Evolutionary conservation across 345 rosid genomes (phyloP).

Genomic region (Eucalyptus viminalis): DNA sequence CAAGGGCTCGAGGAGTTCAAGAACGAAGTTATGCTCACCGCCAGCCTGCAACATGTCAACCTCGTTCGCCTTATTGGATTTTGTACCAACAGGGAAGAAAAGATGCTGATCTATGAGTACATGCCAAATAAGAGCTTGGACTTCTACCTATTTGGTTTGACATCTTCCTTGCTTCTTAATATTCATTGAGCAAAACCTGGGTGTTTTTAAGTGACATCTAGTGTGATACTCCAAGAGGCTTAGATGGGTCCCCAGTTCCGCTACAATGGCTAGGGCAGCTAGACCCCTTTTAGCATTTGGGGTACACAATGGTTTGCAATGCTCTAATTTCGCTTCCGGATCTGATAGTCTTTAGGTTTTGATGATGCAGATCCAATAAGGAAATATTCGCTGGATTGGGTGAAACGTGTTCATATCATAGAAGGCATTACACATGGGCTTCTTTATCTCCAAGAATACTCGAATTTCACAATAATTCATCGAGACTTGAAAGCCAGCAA

Average conservation of each 20-base stretch:
- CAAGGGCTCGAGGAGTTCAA: slow-evolving; percentile 24
- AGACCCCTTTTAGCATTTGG: background rate
- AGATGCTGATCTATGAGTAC: slow-evolving; percentile 28
- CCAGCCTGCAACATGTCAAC: slow-evolving; percentile 30
- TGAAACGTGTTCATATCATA: slow-evolving; percentile 8
- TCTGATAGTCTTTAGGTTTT: background rate
- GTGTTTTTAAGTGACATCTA: background rate
- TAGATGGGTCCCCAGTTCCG: background rate
- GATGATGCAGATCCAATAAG: slow-evolving; percentile 5
- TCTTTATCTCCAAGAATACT: slow-evolving; percentile 34
- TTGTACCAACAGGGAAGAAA: slow-evolving; percentile 19
- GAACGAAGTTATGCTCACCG: slow-evolving; percentile 21
- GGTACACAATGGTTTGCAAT: background rate
- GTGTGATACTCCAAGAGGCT: background rate
- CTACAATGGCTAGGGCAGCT: background rate
- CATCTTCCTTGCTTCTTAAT: background rate
- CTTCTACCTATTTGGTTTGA: slow-evolving; percentile 8
- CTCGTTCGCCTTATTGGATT: slow-evolving; percentile 12
- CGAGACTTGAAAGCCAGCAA: slow-evolving; percentile 28
- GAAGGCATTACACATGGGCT: slow-evolving; percentile 38
- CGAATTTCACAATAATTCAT: slow-evolving; percentile 29
- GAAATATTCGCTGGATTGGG: slow-evolving; percentile 10
- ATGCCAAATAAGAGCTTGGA: slow-evolving; percentile 24
- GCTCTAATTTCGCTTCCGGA: background rate
- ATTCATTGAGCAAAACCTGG: background rate